A percentile compares a stretch with the other conserved stretches of the same genome.
These are phyloP conservation scores for Neopestalotiopsis sp. DNA, from an alignment of 2,329 filamentous ascomycete species.

Conservation along the genomic window DNA sequence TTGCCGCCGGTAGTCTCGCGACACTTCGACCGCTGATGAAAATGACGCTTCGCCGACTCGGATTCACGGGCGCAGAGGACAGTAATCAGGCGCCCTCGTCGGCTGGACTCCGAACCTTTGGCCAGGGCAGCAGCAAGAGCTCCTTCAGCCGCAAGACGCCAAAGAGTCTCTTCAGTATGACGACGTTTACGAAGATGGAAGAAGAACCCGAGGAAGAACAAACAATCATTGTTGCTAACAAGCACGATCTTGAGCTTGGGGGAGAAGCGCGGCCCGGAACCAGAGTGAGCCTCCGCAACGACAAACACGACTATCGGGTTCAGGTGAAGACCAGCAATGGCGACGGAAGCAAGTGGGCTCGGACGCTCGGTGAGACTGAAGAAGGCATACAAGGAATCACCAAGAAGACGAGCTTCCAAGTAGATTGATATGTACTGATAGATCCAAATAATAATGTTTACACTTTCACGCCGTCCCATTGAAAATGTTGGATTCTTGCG, in stretches of 20 bases:
- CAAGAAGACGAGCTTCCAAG: slow-evolving; percentile 6
- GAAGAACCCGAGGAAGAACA: background rate
- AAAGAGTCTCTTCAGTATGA: slow-evolving; percentile 13
- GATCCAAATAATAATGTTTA: background rate
- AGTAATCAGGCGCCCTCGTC: background rate
- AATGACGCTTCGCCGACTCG: background rate
- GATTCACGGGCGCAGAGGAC: background rate
- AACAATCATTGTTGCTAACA: background rate
- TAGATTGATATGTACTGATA: background rate
- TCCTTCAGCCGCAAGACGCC: slow-evolving; percentile 1
- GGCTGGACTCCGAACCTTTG: background rate
- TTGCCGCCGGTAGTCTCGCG: slow-evolving; percentile 33
- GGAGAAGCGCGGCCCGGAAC: background rate
- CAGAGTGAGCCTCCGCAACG: background rate
- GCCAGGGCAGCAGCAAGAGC: slow-evolving; percentile 12
- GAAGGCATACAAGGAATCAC: slow-evolving; percentile 1
- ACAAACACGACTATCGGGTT: background rate
- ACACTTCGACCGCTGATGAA: slow-evolving; percentile 34
- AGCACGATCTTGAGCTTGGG: background rate
- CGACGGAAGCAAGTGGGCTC: background rate
- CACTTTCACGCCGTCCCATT: background rate
- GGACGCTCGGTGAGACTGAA: background rate
- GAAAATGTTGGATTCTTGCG: no score
- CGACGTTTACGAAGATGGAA: slow-evolving; percentile 16
- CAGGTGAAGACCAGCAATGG: background rate